phyloP scores from a whole-genome alignment of 768 basidiomycete species.

The Leccinum disarticulatum region DNA sequence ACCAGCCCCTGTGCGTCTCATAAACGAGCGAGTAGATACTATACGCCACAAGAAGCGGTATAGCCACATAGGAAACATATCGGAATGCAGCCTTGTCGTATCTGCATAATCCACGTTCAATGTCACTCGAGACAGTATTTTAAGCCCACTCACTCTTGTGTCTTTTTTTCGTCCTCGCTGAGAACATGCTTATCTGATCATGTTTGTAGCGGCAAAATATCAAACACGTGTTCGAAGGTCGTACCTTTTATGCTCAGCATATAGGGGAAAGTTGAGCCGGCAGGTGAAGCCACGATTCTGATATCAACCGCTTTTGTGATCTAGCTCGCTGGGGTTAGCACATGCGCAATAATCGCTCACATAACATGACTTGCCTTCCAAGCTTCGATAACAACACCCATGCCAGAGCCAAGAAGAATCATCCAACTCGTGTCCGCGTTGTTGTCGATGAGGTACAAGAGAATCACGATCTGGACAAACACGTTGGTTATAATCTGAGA shows the following conservation, averaged over 20 bases:
- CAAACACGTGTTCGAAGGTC: conserved; percentile 22
- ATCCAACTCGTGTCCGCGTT: conserved; percentile 97
- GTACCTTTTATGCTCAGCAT: conserved; percentile 77
- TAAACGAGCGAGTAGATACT: conserved; percentile 79
- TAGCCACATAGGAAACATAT: conserved; percentile 88
- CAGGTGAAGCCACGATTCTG: conserved; percentile 54
- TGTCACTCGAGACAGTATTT: conserved; percentile 28
- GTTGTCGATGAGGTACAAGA: conserved; percentile 94
- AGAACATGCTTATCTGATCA: conserved; percentile 86
- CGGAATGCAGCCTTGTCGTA: conserved; percentile 93
- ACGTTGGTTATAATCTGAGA: conserved; percentile 84
- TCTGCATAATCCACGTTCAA: conserved; percentile 38
- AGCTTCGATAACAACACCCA: conserved; percentile 82
- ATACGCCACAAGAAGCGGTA: conserved; percentile 77
- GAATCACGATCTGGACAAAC: conserved; percentile 85
- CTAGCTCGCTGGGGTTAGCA: conserved; percentile 37
- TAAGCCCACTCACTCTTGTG: conserved; percentile 75
- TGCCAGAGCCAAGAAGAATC: conserved; percentile 88
- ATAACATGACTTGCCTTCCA: conserved; percentile 71
- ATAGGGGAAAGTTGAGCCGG: conserved; percentile 76
- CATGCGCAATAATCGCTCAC: conserved; percentile 12
- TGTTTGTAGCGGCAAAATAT: conserved; percentile 9
- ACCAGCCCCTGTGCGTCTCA: conserved; percentile 90
- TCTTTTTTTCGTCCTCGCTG: conserved; percentile 96
- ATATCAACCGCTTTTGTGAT: conserved; percentile 93